phyloP scores from a whole-genome alignment of 345 rosid genomes.

The Anacardium occidentale region DNA sequence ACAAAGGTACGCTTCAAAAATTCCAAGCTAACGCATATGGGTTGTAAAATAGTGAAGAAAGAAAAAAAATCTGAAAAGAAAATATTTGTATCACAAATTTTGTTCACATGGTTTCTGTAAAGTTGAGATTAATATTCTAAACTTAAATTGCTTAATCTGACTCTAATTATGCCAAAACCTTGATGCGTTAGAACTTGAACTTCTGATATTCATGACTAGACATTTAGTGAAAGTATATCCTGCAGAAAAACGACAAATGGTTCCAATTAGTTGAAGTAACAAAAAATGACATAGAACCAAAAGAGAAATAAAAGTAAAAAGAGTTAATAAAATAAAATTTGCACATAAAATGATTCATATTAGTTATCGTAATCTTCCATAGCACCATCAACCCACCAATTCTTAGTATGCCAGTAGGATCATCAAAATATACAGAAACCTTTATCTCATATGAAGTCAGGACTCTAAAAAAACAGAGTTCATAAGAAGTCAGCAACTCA shows the following conservation, averaged over 20 bases:
- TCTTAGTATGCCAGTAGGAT: background rate
- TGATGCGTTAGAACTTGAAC: conserved; percentile 6
- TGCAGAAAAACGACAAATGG: too few species aligned
- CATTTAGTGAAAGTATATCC: too few species aligned
- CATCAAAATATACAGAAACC: background rate
- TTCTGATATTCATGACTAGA: background rate
- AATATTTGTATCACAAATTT: background rate
- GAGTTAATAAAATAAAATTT: background rate
- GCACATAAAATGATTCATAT: background rate
- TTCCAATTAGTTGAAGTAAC: background rate
- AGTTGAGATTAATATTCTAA: conserved; percentile 3
- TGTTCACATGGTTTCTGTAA: background rate
- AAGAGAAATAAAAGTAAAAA: background rate
- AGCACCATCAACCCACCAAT: background rate
- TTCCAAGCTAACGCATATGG: background rate
- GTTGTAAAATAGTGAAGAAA: background rate
- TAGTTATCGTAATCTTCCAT: background rate
- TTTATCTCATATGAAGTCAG: background rate
- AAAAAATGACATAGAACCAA: background rate
- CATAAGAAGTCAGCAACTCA: background rate
- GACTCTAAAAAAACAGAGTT: background rate
- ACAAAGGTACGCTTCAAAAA: background rate
- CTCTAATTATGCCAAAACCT: background rate
- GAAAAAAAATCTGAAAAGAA: background rate
- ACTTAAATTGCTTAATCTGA: conserved; percentile 11